Evolutionary conservation across 1,139 yeast genomes (phyloP), one percentile per base, ranked within the genome.

Genomic region (Lodderomyces parapsilosis): DNA sequence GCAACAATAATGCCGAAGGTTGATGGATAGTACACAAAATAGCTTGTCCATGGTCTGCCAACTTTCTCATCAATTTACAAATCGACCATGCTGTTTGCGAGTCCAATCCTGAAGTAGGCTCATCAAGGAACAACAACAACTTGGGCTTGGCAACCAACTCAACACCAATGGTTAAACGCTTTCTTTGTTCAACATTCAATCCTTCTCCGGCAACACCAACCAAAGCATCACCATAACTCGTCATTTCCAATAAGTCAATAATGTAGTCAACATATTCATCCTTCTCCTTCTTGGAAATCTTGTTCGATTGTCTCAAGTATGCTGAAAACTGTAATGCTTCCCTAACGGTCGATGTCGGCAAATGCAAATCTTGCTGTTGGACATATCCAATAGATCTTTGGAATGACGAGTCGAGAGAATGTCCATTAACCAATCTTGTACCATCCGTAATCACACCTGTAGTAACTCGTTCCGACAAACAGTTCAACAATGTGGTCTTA

Each of bases 71-170:
- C 57, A 68, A 64, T 49, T 65, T 62, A 55, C 72, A 68, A 45
- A 68, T 65, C 18, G 74, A 65, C 74, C 74, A 68, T 20, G 75
- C 74, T 42, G 74, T 68, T 56, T 68, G 74, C 15, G 73, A 67
- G 49, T 67, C 73, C 49, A 67, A 66, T 49, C 73, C 72, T 36
- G 72, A 67, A 20, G 72, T 67, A 24, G 72, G 72, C 49, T 65
- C 70, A 59, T 64, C 69, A 49, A 65, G 60, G 48, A 66, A 66
- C 41, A 66, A 54, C 44, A 67, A 62, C 42, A 67, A 59, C 46
- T 64, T 61, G 8, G 73, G 73, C 49, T 62, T 66, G 4, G 73
- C 71, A 42, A 63, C 73, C 49, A 67, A 62, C 52, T 67, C 73
- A 44, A 66, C 71, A 48, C 71, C 73, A 49, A 67, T 67, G 11